These are phyloP conservation scores for Komagataea norvegica DNA, from an alignment of 1,139 yeast species.

Conservation along the genomic window DNA sequence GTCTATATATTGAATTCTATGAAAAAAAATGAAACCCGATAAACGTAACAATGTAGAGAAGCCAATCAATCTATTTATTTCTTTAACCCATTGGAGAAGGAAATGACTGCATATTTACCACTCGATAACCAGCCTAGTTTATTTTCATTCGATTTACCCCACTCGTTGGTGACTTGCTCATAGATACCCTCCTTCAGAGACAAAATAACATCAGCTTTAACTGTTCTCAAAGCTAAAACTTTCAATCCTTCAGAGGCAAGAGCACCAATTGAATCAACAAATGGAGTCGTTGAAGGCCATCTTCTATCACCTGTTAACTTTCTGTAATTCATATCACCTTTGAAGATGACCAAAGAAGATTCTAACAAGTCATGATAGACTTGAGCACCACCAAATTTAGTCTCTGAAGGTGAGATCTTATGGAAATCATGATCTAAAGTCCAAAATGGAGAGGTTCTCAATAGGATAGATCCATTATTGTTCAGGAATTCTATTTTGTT, in stretches of 20 bases:
- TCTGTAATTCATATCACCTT: constrained; percentile 95
- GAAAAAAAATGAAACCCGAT: too few species aligned
- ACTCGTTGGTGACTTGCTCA: constrained; percentile 56
- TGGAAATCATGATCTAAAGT: constrained; percentile 72
- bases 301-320: constrained; percentile 85
- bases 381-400: constrained; percentile 51
- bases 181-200: constrained; percentile 73
- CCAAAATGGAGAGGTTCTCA: constrained; percentile 79
- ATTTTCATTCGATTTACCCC: constrained; percentile 43
- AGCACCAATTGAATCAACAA: constrained; percentile 62
- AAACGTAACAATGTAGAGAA: not conserved
- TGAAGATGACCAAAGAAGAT: constrained; percentile 63
- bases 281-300: constrained; percentile 83
- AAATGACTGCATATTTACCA: constrained; percentile 92
- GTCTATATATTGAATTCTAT: not conserved
- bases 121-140: constrained; percentile 78
- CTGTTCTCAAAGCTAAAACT: constrained; percentile 75
- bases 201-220: constrained; percentile 95
- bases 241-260: constrained; percentile 57
- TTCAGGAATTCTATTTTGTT: constrained; percentile 46
- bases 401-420: constrained; percentile 50
- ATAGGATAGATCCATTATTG: constrained; percentile 44
- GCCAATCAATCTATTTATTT: not conserved
- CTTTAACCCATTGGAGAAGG: constrained; percentile 37
- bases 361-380: constrained; percentile 48